A percentile compares a stretch with the other conserved stretches of the same genome.
phyloP scores from a whole-genome alignment of 345 rosid genomes.

The Hibiscus trionum region DNA sequence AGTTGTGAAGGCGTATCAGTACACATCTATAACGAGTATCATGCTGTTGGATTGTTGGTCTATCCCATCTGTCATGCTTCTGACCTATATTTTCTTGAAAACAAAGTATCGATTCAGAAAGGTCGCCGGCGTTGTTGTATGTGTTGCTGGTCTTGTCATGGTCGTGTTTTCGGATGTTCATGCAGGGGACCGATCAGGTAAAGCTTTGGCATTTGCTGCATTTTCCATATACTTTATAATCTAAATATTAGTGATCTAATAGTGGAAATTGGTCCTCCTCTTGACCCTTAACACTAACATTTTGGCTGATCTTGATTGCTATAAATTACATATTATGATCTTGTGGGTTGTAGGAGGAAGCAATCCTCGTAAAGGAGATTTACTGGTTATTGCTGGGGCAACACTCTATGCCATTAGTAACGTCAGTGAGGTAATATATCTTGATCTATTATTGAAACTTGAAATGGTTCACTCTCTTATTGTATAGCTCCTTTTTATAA shows the following conservation, averaged over 20 bases:
- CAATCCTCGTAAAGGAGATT: conserved; percentile 64
- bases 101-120: conserved; percentile 73
- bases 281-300: not conserved
- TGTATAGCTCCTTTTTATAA: not conserved
- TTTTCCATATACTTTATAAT: not conserved
- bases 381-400: conserved; percentile 62
- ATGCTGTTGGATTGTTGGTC: conserved; percentile 97
- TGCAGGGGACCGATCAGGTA: conserved; percentile 63
- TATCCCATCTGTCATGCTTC: conserved; percentile 77
- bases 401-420: conserved; percentile 62
- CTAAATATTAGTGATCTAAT: not conserved
- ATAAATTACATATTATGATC: not conserved
- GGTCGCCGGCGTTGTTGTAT: conserved; percentile 67
- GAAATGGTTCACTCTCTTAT: not conserved
- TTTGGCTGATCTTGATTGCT: not conserved
- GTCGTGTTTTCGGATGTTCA: conserved; percentile 95
- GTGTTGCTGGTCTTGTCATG: conserved; percentile 71
- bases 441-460: not conserved
- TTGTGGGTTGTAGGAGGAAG: conserved; percentile 45
- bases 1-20: conserved; percentile 92
- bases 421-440: conserved; percentile 51
- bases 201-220: not conserved
- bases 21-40: conserved; percentile 84
- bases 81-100: conserved; percentile 67
- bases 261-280: not conserved